Conservation (phyloP, 164 flowering plant species). For the Piper betle region DNA sequence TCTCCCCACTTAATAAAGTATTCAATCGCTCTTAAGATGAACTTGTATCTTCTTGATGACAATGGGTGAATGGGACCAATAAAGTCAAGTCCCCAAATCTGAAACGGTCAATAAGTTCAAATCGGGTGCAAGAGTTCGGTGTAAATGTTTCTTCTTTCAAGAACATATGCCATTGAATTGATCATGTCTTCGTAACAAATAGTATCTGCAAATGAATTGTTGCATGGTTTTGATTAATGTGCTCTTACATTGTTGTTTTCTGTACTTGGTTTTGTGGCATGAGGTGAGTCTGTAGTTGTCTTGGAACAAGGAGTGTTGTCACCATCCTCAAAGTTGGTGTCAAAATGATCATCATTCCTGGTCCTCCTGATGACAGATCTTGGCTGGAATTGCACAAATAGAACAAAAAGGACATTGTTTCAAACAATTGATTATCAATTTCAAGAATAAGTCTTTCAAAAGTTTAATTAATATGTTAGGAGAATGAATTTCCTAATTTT, state of each 20-base stretch:
- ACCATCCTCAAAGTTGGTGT: conserved; percentile 46
- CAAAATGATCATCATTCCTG: conserved; percentile 41
- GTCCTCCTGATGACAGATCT: conserved; percentile 73
- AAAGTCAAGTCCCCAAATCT: no score
- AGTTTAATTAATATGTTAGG: not conserved
- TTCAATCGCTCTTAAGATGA: no score
- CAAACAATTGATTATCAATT: no score
- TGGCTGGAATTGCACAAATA: conserved; percentile 42
- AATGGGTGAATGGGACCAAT: no score
- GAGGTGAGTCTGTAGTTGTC: conserved; percentile 30
- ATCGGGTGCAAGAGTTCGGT: no score
- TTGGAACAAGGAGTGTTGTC: conserved; percentile 23
- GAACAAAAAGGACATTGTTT: not conserved
- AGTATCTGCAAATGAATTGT: not conserved
- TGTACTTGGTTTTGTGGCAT: conserved; percentile 14
- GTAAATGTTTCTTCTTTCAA: conserved; percentile 33
- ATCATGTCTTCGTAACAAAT: no score
- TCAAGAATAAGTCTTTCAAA: no score
- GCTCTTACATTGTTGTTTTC: conserved; percentile 42
- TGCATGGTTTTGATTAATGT: not conserved
- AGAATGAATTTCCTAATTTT: no score
- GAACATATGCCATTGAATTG: not conserved
- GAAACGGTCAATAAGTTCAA: no score
- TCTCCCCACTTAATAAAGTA: no score
- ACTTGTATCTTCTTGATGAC: no score